phyloP scores from a whole-genome alignment of 2,329 filamentous ascomycete genomes.

The Sclerotinia spermophila region DNA sequence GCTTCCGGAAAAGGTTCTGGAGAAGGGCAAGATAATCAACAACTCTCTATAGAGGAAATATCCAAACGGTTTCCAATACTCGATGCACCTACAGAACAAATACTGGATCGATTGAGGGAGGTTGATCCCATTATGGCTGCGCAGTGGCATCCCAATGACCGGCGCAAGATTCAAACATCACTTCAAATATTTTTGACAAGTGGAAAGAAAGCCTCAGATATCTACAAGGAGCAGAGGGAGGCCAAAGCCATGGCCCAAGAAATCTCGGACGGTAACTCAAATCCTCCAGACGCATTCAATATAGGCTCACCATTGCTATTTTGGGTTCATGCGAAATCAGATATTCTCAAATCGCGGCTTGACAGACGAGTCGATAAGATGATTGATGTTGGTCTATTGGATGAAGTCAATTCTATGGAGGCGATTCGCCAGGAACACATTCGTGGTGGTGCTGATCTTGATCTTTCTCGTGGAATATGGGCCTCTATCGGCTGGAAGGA shows the following conservation, averaged over 20 bases:
- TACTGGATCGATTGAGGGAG: conserved; percentile 69
- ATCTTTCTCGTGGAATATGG: conserved; percentile 84
- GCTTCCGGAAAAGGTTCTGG: conserved; percentile 36
- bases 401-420: conserved; percentile 56
- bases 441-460: conserved; percentile 52
- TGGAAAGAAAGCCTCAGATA: conserved; percentile 75
- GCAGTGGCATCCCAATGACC: conserved; percentile 91
- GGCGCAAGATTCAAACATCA: conserved; percentile 83
- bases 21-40: conserved; percentile 31
- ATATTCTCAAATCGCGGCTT: conserved; percentile 65
- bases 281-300: neutral
- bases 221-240: conserved; percentile 74
- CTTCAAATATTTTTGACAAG: conserved; percentile 86
- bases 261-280: conserved; percentile 15
- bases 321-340: conserved; percentile 77
- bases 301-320: conserved; percentile 53
- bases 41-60: conserved; percentile 37
- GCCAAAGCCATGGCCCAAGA: conserved; percentile 38
- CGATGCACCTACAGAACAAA: conserved; percentile 63
- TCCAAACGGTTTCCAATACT: conserved; percentile 64
- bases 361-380: conserved; percentile 80
- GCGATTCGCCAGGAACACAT: conserved; percentile 45
- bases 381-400: conserved; percentile 62
- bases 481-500: conserved; percentile 96
- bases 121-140: conserved; percentile 88